Percentiles rank a stretch among this genome's conserved stretches.
These are phyloP conservation scores for Bocquillonia castaneifolia DNA, from an alignment of 441 rosid genomes.

Conservation along the genomic window DNA sequence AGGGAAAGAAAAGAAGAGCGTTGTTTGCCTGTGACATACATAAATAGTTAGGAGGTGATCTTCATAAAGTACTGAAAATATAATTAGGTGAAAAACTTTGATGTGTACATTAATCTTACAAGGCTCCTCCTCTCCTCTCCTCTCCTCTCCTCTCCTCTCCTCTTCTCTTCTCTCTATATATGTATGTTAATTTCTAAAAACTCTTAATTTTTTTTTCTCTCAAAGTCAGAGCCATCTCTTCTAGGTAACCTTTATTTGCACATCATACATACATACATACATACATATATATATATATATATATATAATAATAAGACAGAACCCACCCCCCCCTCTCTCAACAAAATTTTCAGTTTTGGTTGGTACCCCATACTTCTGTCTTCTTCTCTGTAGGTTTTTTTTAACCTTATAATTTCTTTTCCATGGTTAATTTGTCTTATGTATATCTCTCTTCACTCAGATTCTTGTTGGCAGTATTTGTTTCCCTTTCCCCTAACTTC, in stretches of 20 bases:
- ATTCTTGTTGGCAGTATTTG: conserved; percentile 13
- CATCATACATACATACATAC: neutral
- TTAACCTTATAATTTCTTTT: conserved; percentile 17
- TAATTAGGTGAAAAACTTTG: too few relatives aligned
- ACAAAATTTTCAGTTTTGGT: conserved; percentile 14
- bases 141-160: conserved; percentile 16
- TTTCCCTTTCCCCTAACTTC: conserved; percentile 9
- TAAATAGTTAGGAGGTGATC: conserved; percentile 37
- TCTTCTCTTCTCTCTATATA: neutral
- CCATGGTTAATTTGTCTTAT: conserved; percentile 9
- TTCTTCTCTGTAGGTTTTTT: neutral
- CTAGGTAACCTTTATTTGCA: neutral
- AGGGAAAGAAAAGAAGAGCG: too few relatives aligned
- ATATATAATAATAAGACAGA: too few relatives aligned
- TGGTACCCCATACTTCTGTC: conserved; percentile 27
- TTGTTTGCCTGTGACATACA: conserved; percentile 40
- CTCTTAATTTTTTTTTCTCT: neutral
- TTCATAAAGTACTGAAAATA: too few relatives aligned
- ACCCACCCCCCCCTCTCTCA: neutral
- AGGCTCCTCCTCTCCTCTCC: conserved; percentile 30
- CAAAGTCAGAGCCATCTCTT: conserved; percentile 19
- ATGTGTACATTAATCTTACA: conserved; percentile 25
- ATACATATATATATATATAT: too few relatives aligned
- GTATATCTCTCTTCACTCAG: conserved; percentile 24
- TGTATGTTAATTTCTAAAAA: too few relatives aligned